Percentiles rank a stretch among this genome's conserved stretches.
Evolutionary conservation across 495 filamentous ascomycete genomes (phyloP).

Genomic region (Xylaria telfairii): DNA sequence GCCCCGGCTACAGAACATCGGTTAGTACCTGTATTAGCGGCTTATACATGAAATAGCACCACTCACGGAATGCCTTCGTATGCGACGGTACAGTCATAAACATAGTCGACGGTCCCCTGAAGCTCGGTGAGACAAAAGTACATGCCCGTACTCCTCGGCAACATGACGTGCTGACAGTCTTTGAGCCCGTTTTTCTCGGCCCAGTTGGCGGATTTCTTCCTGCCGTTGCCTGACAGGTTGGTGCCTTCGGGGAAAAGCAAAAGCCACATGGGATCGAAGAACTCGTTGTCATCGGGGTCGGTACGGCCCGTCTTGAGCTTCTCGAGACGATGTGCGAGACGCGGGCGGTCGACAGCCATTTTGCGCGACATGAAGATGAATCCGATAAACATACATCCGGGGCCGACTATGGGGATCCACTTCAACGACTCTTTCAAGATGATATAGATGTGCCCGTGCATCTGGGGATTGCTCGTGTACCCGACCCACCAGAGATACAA

Average conservation of each 20-base stretch:
- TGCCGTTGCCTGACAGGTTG: conserved; percentile 71
- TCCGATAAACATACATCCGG: conserved; percentile 80
- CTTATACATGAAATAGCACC: background rate
- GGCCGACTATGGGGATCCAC: conserved; percentile 74
- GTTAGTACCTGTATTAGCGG: conserved; percentile 21
- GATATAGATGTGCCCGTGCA: conserved; percentile 86
- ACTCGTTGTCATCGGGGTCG: conserved; percentile 58
- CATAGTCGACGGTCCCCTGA: conserved; percentile 71
- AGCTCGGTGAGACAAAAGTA: conserved; percentile 78
- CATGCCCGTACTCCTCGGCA: conserved; percentile 78
- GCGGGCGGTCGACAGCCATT: conserved; percentile 77
- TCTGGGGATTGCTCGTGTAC: conserved; percentile 68
- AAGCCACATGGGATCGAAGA: conserved; percentile 82
- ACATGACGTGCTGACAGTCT: conserved; percentile 70
- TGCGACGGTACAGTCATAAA: conserved; percentile 86
- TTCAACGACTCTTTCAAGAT: conserved; percentile 85
- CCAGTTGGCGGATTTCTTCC: conserved; percentile 68
- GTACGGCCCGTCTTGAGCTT: conserved; percentile 66
- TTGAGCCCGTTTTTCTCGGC: conserved; percentile 70
- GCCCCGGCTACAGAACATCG: conserved; percentile 57
- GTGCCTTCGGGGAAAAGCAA: conserved; percentile 86
- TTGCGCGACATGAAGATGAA: conserved; percentile 87
- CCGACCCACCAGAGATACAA: conserved; percentile 88
- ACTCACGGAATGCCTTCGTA: conserved; percentile 83
- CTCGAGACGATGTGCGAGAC: conserved; percentile 69